Conservation (phyloP, 768 basidiomycete genomes). For the Lactifluus echinatus region DNA sequence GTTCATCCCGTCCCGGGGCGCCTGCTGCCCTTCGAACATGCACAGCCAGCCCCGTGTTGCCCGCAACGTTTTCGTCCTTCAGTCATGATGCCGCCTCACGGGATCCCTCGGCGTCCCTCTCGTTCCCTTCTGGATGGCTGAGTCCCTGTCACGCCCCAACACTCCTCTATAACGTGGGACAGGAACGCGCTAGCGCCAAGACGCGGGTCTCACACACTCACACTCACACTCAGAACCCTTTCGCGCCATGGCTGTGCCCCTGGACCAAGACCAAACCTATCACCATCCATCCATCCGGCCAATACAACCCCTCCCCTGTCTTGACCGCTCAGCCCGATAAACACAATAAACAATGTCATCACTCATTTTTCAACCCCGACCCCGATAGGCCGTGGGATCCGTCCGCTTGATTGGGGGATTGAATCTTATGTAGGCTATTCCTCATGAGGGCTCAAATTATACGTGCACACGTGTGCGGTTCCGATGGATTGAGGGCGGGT, state of each 20-base stretch:
- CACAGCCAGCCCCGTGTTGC: background rate
- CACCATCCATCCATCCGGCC: background rate
- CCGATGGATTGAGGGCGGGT: background rate
- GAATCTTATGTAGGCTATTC: background rate
- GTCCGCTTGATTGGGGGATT: background rate
- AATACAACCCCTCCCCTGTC: too few species aligned
- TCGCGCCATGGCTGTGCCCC: background rate
- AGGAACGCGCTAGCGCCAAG: slow-evolving; percentile 13
- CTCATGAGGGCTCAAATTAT: background rate
- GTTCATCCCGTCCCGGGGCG: too few species aligned
- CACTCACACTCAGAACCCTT: too few species aligned
- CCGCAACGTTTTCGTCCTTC: background rate
- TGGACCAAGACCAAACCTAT: too few species aligned
- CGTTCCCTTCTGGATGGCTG: background rate
- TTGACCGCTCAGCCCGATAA: background rate
- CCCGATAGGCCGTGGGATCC: background rate
- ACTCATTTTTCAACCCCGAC: background rate
- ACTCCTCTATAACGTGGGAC: background rate
- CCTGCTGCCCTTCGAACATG: too few species aligned
- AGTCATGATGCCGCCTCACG: slow-evolving; percentile 3
- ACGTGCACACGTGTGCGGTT: background rate
- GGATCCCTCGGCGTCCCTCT: background rate
- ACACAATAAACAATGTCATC: background rate
- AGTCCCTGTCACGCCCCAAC: background rate
- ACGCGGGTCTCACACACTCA: background rate